Base-by-base conservation (phyloP, 148 eudicot species). In the Spergularia bocconei region DNA sequence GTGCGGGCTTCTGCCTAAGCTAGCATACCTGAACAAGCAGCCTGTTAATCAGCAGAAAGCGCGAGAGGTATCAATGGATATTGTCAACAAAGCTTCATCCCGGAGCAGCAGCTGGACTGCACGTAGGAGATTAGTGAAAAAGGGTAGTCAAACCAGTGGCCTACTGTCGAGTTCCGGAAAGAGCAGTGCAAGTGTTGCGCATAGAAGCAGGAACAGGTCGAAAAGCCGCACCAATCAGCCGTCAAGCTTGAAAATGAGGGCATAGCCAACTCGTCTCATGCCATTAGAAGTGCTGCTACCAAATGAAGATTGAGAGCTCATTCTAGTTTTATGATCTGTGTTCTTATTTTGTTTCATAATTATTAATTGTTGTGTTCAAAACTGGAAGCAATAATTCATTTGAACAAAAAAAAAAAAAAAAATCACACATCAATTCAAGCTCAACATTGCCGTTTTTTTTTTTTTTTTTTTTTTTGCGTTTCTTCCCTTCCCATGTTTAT, bases 21-120 rank as follows among this genome's bases (percentile, higher is more conserved):
- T 93, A n/a, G 98, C 89, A 15, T 91, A 84, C 82, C 82, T 91
- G 51, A 94, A 92, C 83, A 94, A 89, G 72, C 98, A 91, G 77
- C 96, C 97, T 13, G 78, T 91, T 29, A 94, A 86, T 83, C 89
- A 82, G 29, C 94, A 91, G 65, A 93, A 93, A 83, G 97, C 93
- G 16, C 85, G 98, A 50, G 93, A 91, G 77, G 83, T 93, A 29
- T 82, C 85, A 2, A 63, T 77, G 38, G 97, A 91, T 60, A 80
- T 88, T 68, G 66, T 85, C 75, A 84, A 87, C 38, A 93, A 88
- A 86, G 90, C 91, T 79, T 91, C 94, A 58, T 88, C 87, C 10
- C 86, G 92, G 19, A 84, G 67, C 39, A 74, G 81, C 48, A 68
- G 47, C 63, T 57, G 87, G 84, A 78, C 72, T 71, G 63, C 79